Base-by-base conservation (phyloP, 495 filamentous ascomycete genomes). In the Daldinia caldariorum region DNA sequence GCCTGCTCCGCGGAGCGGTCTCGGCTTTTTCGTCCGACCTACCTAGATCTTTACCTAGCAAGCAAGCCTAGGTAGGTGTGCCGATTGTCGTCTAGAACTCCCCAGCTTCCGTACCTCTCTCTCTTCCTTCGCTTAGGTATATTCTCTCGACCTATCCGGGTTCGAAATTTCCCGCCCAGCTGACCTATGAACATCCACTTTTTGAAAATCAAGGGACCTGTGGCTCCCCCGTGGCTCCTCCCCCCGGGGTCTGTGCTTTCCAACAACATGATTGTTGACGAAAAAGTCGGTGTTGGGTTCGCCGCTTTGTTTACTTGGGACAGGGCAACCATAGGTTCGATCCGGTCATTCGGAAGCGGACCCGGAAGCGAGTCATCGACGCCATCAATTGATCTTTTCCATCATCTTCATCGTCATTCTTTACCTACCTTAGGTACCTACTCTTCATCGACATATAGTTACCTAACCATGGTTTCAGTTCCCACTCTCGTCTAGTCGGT, bases 151-250 rank as follows among this genome's bases (percentile, higher is more conserved):
- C 41, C 41, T 22, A 45, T 45, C 41, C 41, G 18, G 20, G 43
- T 9, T 9, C 9, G 43, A 22, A 22, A 22, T 12, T 20, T 5
- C 18, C 2, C 43, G 18, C 4, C 43, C 43, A 47, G 43, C 43
- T 53, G 49, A 53, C 49, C 22, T 60, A 49, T 32, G 5, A 16
- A 16, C 16, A 29, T 43, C 39, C 58, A 47, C 58, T 60, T 47
- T 49, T 47, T 49, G 31, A 29, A 22, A 31, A 26, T 60, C 31
- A 57, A 34, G 20, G 45, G 39, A 18, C 26, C 29, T 47, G 34
- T 14, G 18, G 8, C 18, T 22, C 20, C 49, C 26, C 20, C 2
- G n/a, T 47, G 10, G 26, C 26, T 26, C 26, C 26, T n/a, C 18
- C 12, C 20, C 49, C 26, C 8, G 1, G n/a, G 22, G 10, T 32